Conservation (phyloP, 1,284 basidiomycete species). For the Butyriboletus appendiculatus region DNA sequence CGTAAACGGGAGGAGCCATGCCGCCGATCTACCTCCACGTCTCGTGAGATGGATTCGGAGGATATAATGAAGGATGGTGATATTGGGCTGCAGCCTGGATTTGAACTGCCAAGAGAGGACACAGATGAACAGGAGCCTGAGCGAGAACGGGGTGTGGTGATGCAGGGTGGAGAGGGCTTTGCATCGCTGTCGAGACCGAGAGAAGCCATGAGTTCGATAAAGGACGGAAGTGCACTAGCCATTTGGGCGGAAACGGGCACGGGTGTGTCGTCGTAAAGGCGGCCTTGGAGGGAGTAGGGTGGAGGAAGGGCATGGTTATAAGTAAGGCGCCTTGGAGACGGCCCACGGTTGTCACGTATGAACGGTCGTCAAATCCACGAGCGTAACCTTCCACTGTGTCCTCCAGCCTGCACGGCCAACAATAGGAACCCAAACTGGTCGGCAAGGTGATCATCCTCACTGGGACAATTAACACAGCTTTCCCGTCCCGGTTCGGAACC, state of each 20-base stretch:
- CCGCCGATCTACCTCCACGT: constrained; percentile 35
- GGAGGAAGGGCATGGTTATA: constrained; percentile 30
- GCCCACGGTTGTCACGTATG: constrained; percentile 40
- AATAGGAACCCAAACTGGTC: constrained; percentile 34
- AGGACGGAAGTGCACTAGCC: constrained; percentile 71
- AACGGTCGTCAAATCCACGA: constrained; percentile 41
- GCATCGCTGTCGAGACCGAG: constrained; percentile 60
- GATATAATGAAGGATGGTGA: constrained; percentile 40
- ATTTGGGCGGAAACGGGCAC: constrained; percentile 38
- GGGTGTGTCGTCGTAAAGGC: constrained; percentile 32
- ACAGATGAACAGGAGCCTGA: constrained; percentile 36
- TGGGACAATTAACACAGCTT: constrained; percentile 25
- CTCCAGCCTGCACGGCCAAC: constrained; percentile 37
- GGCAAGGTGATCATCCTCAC: constrained; percentile 35
- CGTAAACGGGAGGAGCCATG: constrained; percentile 40
- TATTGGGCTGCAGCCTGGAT: constrained; percentile 30
- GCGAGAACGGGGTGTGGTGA: constrained; percentile 29
- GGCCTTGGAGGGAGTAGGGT: constrained; percentile 40
- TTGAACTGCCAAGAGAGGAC: constrained; percentile 32
- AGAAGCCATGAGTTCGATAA: constrained; percentile 80
- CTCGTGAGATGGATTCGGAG: constrained; percentile 47
- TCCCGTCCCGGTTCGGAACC: constrained; percentile 22
- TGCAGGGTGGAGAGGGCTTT: constrained; percentile 30
- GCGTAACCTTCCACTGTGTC: constrained; percentile 42
- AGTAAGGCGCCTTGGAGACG: constrained; percentile 35